Evolutionary conservation across 306 rosid genomes (phyloP).

Genomic region (Prunus padus): DNA sequence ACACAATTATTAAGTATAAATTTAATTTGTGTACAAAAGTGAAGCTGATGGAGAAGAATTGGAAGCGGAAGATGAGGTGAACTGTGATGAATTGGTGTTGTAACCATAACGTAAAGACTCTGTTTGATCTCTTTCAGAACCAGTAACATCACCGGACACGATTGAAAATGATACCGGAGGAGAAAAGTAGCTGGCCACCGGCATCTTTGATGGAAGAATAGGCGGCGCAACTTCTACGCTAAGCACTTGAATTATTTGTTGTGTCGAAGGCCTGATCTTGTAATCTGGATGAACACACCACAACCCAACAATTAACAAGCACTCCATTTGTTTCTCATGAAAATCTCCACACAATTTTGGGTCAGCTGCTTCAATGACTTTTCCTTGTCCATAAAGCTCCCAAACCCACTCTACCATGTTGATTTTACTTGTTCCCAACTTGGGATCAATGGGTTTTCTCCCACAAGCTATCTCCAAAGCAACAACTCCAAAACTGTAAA

Average conservation of each 20-base stretch:
- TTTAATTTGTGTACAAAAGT: too few relatives aligned
- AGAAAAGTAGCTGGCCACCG: not conserved
- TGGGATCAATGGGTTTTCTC: not conserved
- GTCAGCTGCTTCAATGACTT: not conserved
- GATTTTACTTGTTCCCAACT: not conserved
- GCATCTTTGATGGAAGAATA: not conserved
- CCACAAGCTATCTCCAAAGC: conserved; percentile 3
- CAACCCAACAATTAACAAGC: conserved; percentile 20
- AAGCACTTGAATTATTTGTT: conserved; percentile 15
- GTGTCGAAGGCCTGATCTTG: not conserved
- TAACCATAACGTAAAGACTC: not conserved
- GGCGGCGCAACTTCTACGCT: not conserved
- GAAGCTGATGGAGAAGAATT: too few relatives aligned
- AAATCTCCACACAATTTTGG: not conserved
- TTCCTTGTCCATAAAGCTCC: conserved; percentile 8
- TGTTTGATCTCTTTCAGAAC: not conserved
- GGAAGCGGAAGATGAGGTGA: not conserved
- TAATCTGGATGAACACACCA: conserved; percentile 28
- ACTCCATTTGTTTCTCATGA: not conserved
- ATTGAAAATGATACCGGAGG: not conserved
- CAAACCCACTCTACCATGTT: conserved; percentile 15
- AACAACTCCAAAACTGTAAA: conserved; percentile 7
- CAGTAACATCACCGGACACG: not conserved
- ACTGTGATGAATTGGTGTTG: not conserved
- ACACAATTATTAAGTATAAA: too few relatives aligned